phyloP scores from a whole-genome alignment of 1,284 basidiomycete genomes.

The Puccinia polysora region DNA sequence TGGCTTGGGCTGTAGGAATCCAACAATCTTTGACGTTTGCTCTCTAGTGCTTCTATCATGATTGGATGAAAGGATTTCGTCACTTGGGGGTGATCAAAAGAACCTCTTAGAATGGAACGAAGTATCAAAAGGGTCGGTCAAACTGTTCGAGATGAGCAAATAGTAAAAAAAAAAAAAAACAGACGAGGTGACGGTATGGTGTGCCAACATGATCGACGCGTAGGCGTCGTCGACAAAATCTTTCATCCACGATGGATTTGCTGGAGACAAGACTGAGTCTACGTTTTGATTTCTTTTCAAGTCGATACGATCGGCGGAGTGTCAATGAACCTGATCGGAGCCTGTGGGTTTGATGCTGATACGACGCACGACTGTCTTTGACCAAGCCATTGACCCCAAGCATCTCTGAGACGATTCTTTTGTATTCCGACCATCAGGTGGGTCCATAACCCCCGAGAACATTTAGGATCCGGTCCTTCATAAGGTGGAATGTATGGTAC shows the following conservation, averaged over 20 bases:
- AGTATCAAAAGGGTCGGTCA: neutral
- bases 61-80: conserved; percentile 13
- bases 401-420: conserved; percentile 33
- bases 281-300: conserved; percentile 33
- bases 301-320: neutral
- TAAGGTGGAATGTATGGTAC: conserved; percentile 40
- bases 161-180: neutral
- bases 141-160: neutral
- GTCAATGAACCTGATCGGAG: neutral
- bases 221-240: conserved; percentile 30
- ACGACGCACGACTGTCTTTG: conserved; percentile 29
- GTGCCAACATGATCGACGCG: conserved; percentile 6
- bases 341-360: neutral
- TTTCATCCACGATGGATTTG: conserved; percentile 27
- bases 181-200: conserved; percentile 36
- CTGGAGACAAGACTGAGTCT: conserved; percentile 28
- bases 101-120: neutral
- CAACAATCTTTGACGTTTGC: conserved; percentile 21
- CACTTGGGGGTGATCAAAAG: conserved; percentile 11
- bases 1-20: conserved; percentile 25
- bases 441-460: conserved; percentile 26
- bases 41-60: conserved; percentile 17
- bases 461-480: conserved; percentile 26
- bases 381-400: conserved; percentile 43
- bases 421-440: conserved; percentile 27